Conservation (phyloP, 164 flowering plant species). For the Magnolia changhungtana region DNA sequence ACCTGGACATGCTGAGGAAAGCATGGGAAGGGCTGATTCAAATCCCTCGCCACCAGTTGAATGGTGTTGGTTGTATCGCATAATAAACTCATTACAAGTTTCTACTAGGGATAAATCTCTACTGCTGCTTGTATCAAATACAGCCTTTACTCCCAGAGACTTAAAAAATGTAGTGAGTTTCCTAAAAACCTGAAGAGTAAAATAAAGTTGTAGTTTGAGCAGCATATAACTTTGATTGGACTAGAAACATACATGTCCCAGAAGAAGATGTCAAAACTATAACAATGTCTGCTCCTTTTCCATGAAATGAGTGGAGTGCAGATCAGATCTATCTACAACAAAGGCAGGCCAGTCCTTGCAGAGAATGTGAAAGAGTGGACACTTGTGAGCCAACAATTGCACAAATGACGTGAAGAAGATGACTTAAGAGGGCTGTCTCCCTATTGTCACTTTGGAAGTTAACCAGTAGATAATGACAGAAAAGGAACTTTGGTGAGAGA, state of each 20-base stretch:
- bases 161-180: slow-evolving; percentile 84
- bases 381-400: too few species aligned
- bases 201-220: slow-evolving; percentile 1
- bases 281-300: too few species aligned
- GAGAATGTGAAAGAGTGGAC: too few species aligned
- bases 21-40: slow-evolving; percentile 60
- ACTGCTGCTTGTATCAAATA: slow-evolving; percentile 92
- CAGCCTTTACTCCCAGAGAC: slow-evolving; percentile 88
- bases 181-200: slow-evolving; percentile 51
- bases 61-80: slow-evolving; percentile 50
- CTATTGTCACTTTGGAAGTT: too few species aligned
- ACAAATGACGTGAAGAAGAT: too few species aligned
- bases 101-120: slow-evolving; percentile 81
- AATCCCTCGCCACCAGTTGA: slow-evolving; percentile 29
- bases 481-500: too few species aligned
- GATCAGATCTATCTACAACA: too few species aligned
- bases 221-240: neutral
- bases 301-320: too few species aligned
- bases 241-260: neutral
- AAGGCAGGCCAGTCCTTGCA: too few species aligned
- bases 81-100: slow-evolving; percentile 79
- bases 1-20: slow-evolving; percentile 98
- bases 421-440: too few species aligned
- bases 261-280: too few species aligned
- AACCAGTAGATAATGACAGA: too few species aligned